Evolutionary conservation across 257 asterid genomes (phyloP).

Genomic region (Dorcoceras hygrometricum): DNA sequence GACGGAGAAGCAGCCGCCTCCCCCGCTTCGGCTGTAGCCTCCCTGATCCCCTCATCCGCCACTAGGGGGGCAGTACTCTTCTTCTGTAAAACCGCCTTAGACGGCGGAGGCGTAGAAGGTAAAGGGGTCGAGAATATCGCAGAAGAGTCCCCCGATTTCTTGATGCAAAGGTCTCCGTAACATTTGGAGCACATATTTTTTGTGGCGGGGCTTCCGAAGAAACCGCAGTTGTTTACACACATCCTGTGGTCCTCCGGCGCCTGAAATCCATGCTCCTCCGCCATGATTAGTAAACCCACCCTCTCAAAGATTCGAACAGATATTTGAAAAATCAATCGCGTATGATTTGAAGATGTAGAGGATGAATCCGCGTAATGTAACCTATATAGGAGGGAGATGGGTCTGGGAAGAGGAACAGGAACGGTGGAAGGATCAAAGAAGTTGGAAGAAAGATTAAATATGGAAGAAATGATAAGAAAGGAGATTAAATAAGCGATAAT

Average conservation of each 20-base stretch:
- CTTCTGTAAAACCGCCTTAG: conserved; percentile 14
- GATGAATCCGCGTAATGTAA: conserved; percentile 22
- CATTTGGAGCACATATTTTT: conserved; percentile 80
- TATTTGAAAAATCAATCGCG: background rate
- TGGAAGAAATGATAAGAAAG: conserved; percentile 25
- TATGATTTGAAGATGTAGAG: conserved; percentile 19
- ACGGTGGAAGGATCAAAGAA: conserved; percentile 47
- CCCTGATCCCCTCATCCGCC: background rate
- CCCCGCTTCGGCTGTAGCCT: no score
- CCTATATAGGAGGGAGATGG: conserved; percentile 24
- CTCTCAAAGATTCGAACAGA: background rate
- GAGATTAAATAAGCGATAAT: conserved; percentile 6
- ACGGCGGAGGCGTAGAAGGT: conserved; percentile 15
- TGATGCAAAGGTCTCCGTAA: conserved; percentile 44
- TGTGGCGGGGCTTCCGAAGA: conserved; percentile 77
- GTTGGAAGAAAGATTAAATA: conserved; percentile 20
- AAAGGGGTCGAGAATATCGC: conserved; percentile 18
- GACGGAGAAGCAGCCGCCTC: conserved; percentile 26
- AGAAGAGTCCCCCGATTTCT: conserved; percentile 33
- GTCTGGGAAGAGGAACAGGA: conserved; percentile 25
- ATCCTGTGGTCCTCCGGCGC: conserved; percentile 75
- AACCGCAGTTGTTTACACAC: conserved; percentile 81
- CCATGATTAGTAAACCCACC: conserved; percentile 35
- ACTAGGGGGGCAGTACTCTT: conserved; percentile 15
- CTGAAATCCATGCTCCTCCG: conserved; percentile 82